Evolutionary conservation across 805 yeast species (phyloP).

Genomic region (Saturnispora besseyi): DNA sequence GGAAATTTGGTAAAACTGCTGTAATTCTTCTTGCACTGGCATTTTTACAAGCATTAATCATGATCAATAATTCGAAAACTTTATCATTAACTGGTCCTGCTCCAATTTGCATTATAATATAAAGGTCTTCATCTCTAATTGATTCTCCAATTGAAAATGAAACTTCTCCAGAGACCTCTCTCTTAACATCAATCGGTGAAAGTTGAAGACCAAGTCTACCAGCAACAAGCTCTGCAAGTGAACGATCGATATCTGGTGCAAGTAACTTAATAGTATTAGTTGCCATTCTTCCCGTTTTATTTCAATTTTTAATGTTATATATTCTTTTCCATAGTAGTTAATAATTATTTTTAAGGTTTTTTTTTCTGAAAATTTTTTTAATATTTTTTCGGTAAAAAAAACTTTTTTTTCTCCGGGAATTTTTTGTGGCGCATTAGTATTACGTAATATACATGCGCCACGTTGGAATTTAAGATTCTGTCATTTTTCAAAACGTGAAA

Average conservation of each 20-base stretch:
- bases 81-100: slow-evolving; percentile 71
- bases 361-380: neutral
- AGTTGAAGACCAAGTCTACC: slow-evolving; percentile 45
- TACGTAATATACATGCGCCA: neutral
- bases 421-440: neutral
- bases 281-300: slow-evolving; percentile 39
- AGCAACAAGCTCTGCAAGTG: slow-evolving; percentile 61
- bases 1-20: slow-evolving; percentile 75
- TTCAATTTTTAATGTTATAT: neutral
- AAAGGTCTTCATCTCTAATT: slow-evolving; percentile 77
- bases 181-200: slow-evolving; percentile 53
- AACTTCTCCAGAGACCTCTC: slow-evolving; percentile 67
- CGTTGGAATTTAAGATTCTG: neutral
- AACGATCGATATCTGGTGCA: slow-evolving; percentile 61
- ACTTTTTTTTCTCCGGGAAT: neutral
- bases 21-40: slow-evolving; percentile 80
- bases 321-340: neutral
- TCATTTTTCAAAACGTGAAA: neutral
- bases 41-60: slow-evolving; percentile 75
- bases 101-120: slow-evolving; percentile 70
- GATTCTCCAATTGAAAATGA: slow-evolving; percentile 73
- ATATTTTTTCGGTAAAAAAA: neutral
- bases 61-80: slow-evolving; percentile 63
- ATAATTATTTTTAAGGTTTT: neutral
- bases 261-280: slow-evolving; percentile 61